Evolutionary conservation across 2,329 filamentous ascomycete genomes (phyloP).

Genomic region (Apiospora phragmitis): DNA sequence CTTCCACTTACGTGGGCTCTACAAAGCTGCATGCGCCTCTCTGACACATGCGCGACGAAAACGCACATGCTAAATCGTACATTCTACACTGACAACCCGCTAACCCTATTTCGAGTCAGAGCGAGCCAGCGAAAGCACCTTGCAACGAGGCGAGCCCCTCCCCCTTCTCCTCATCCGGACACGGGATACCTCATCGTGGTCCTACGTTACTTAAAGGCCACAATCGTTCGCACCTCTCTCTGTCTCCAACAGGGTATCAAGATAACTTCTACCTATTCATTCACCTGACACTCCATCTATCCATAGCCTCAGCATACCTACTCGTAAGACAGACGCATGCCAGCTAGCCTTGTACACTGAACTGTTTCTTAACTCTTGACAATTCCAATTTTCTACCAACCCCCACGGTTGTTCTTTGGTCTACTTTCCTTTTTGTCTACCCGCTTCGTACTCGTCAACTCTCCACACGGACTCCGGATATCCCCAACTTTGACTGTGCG

Average conservation of each 20-base stretch:
- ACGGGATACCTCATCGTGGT: neutral
- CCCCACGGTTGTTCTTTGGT: neutral
- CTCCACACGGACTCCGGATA: constrained; percentile 30
- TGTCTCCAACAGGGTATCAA: neutral
- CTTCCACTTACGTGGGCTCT: constrained; percentile 5
- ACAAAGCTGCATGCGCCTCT: constrained; percentile 3
- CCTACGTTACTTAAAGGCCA: neutral
- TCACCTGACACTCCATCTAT: neutral
- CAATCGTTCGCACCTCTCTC: neutral
- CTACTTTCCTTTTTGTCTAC: neutral
- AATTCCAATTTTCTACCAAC: neutral
- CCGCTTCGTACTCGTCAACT: neutral
- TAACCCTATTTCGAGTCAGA: constrained; percentile 11
- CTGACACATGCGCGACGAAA: constrained; percentile 11
- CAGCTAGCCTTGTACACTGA: neutral
- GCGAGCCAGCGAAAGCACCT: neutral
- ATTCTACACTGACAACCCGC: neutral
- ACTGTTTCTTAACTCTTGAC: neutral
- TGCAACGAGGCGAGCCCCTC: neutral
- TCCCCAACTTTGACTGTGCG: constrained; percentile 26
- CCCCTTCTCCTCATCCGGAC: neutral
- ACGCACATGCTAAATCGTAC: constrained; percentile 9
- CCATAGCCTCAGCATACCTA: neutral
- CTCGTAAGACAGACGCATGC: neutral
- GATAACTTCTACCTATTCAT: neutral